Evolutionary conservation across 805 yeast genomes (phyloP), one percentile per base, ranked within the genome.

Genomic region (Zygotorulaspora danielsina): DNA sequence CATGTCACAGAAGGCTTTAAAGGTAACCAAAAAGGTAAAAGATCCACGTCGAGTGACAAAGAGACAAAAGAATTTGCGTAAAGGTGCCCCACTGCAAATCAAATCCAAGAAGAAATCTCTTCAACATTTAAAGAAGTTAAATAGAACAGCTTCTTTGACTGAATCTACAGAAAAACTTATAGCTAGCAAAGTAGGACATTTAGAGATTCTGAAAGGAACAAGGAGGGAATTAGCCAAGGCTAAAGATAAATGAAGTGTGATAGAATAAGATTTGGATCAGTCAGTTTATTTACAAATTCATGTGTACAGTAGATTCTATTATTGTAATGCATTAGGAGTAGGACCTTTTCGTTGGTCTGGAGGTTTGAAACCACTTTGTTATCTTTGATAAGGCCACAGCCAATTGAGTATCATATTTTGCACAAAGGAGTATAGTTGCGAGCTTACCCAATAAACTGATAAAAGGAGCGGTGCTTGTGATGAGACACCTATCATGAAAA

Each of bases 181-280:
- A 50, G 81, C 97, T 2, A 73, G 94, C 41, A 75, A 90, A 60
- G 97, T 90, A 6, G 98, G 98, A 18, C 97, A 90, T 63, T 72
- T 90, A 54, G 98, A 90, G 66, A 61, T 90, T 27, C 68, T 90
- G 48, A 88, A 85, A 63, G 98, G 98, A 11, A 80, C 93, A 6
- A 79, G 97, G 69, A 78, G 94, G 66, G 78, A 84, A 53, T 43
- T 85, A 12, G 96, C 86, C 58, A 84, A 75, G 58, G 68, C 62
- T 33, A 66, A 71, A 54, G 45, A 51, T 31, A 41, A 38, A 15
- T 5, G 4, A 12, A 12, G 11, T 36, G 10, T 5, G 4, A 5
- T 12, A n/a, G 15, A 12, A n/a, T 27, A 15, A 27, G 18, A 27
- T n/a, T 12, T n/a, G 15, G 31, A 11, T 27, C 4, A 27, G 4